phyloP scores from a whole-genome alignment of 441 rosid species.

The Aleurites moluccanus region DNA sequence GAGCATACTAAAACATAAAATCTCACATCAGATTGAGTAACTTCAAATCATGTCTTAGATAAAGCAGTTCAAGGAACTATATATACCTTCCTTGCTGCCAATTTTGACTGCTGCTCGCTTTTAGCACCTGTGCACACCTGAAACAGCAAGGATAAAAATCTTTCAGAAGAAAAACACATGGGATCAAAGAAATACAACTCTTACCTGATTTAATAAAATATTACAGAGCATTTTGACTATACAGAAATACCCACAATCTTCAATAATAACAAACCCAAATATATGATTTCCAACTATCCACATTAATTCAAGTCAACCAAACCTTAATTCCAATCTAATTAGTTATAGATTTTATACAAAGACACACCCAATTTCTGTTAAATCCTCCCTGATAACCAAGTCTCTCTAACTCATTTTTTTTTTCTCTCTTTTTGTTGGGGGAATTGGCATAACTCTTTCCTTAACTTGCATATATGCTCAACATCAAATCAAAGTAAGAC shows the following conservation, averaged over 20 bases:
- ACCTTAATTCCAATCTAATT: not conserved
- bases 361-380: not conserved
- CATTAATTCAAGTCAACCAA: not conserved
- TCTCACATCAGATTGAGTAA: conserved; percentile 12
- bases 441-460: not conserved
- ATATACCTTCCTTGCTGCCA: conserved; percentile 77
- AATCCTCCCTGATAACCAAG: not conserved
- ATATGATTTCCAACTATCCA: not conserved
- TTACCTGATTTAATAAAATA: not conserved
- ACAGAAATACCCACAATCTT: too few relatives aligned
- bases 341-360: not conserved
- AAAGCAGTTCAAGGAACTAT: conserved; percentile 4
- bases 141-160: conserved; percentile 15
- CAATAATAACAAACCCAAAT: not conserved
- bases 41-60: conserved; percentile 6
- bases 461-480: not conserved
- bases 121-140: conserved; percentile 90
- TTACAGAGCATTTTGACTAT: not conserved
- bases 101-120: conserved; percentile 73
- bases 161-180: not conserved
- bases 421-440: not conserved
- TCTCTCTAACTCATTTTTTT: not conserved
- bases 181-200: not conserved
- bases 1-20: conserved; percentile 60
- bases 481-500: not conserved